Percentiles rank a stretch among this genome's conserved stretches.
Evolutionary conservation across 2,329 filamentous ascomycete species (phyloP).

Genomic region (Aspergillus thermomutatus): DNA sequence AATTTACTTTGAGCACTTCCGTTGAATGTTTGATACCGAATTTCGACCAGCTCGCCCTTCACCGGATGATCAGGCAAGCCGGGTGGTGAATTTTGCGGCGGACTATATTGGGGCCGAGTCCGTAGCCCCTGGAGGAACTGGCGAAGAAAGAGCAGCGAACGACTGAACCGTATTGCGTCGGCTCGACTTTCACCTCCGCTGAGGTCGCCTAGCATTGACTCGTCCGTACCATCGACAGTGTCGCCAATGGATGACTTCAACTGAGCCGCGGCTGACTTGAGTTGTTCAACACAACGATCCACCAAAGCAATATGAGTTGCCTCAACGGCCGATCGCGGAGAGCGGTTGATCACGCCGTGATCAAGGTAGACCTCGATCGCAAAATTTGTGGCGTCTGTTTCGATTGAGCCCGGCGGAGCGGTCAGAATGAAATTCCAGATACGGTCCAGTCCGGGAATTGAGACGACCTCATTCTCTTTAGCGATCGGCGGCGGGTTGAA

Average conservation of each 20-base stretch:
- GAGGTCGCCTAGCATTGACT: constrained; percentile 52
- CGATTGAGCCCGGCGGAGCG: constrained; percentile 63
- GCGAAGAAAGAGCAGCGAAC: constrained; percentile 66
- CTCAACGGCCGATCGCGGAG: constrained; percentile 48
- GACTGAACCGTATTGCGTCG: constrained; percentile 62
- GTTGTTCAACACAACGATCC: constrained; percentile 67
- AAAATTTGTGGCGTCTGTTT: constrained; percentile 63
- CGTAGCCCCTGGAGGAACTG: constrained; percentile 60
- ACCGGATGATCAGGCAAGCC: constrained; percentile 53
- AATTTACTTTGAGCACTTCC: constrained; percentile 59
- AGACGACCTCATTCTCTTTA: constrained; percentile 38
- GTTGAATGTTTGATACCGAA: constrained; percentile 74
- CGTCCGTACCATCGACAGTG: constrained; percentile 45
- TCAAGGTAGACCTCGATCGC: constrained; percentile 73
- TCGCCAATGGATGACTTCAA: constrained; percentile 51
- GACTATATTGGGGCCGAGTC: constrained; percentile 55
- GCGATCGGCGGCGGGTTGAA: constrained; percentile 53
- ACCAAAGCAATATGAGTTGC: constrained; percentile 67
- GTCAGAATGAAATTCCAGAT: constrained; percentile 81
- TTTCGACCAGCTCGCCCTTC: constrained; percentile 61
- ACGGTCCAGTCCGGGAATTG: constrained; percentile 59
- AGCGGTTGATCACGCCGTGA: constrained; percentile 39
- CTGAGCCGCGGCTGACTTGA: constrained; percentile 60
- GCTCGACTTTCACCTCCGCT: constrained; percentile 49
- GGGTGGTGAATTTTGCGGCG: constrained; percentile 58